Evolutionary conservation across 2,329 filamentous ascomycete species (phyloP).

Genomic region (Colletotrichum paranaense): DNA sequence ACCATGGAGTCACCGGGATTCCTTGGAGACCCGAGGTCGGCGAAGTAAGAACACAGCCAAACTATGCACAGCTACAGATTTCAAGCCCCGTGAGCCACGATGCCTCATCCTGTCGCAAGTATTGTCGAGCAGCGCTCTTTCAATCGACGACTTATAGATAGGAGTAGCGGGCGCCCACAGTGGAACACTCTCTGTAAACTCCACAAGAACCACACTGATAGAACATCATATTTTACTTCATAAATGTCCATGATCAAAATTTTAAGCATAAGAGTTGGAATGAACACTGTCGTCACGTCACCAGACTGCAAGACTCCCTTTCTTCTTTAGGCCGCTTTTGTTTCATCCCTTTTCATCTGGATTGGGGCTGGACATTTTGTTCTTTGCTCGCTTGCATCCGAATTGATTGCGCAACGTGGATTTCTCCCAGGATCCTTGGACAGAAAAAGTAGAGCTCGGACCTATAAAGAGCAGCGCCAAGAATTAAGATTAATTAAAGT

Average conservation of each 20-base stretch:
- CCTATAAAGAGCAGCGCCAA: constrained; percentile 1
- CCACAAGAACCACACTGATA: background rate
- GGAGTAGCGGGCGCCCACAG: too few relatives aligned
- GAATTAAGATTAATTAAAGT: constrained; percentile 23
- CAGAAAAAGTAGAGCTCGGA: background rate
- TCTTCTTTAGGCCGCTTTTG: constrained; percentile 16
- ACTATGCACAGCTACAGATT: too few relatives aligned
- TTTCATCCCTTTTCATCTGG: constrained; percentile 23
- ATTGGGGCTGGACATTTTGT: background rate
- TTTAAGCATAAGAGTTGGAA: constrained; percentile 26
- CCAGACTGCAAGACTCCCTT: background rate
- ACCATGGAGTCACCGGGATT: too few relatives aligned
- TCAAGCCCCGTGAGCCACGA: too few relatives aligned
- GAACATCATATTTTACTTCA: background rate
- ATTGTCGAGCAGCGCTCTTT: too few relatives aligned
- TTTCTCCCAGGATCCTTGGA: background rate
- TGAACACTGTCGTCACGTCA: background rate
- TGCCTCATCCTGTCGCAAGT: too few relatives aligned
- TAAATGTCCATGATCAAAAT: background rate
- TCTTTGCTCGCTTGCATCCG: constrained; percentile 19
- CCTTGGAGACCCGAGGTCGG: too few relatives aligned
- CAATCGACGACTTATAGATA: too few relatives aligned
- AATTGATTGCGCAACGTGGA: constrained; percentile 30
- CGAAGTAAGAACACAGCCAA: too few relatives aligned
- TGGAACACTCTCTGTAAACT: too few relatives aligned